A percentile compares a stretch with the other conserved stretches of the same genome.
phyloP scores from a whole-genome alignment of 106 monocot species.

The Dioscorea dumetorum region DNA sequence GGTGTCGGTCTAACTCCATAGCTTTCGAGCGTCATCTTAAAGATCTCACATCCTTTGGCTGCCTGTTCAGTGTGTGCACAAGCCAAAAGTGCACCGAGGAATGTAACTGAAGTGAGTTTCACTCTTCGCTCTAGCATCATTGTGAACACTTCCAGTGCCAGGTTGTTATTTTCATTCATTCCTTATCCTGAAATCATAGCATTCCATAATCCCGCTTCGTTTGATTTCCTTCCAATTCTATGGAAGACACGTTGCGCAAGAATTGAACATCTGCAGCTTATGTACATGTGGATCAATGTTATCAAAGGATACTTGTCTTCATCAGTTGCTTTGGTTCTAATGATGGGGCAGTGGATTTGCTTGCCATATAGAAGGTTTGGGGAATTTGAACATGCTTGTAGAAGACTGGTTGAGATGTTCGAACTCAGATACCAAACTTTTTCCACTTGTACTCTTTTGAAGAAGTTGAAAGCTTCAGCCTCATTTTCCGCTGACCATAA shows the following conservation, averaged over 20 bases:
- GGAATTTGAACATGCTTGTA: conserved; percentile 26
- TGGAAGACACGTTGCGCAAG: conserved; percentile 23
- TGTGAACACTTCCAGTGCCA: conserved; percentile 22
- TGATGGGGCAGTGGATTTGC: conserved; percentile 25
- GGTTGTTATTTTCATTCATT: conserved; percentile 23
- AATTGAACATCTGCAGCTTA: conserved; percentile 27
- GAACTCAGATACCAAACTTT: not conserved
- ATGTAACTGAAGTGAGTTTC: conserved; percentile 25
- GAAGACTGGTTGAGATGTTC: conserved; percentile 29
- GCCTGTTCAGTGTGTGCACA: conserved; percentile 29
- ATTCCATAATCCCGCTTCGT: conserved; percentile 34
- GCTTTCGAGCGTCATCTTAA: conserved; percentile 18
- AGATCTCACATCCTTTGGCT: conserved; percentile 23
- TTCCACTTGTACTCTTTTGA: conserved; percentile 19
- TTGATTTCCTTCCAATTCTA: conserved; percentile 10
- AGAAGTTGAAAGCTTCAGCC: conserved; percentile 19
- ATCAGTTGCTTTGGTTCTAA: conserved; percentile 14
- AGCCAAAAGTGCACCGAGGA: conserved; percentile 18
- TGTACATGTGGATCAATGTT: conserved; percentile 32
- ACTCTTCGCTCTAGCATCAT: conserved; percentile 19
- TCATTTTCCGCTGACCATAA: conserved; percentile 26
- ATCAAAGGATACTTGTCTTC: conserved; percentile 24
- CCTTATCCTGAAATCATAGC: conserved; percentile 39
- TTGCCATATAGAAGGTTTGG: conserved; percentile 22
- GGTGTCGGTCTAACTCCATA: conserved; percentile 16